Base-by-base conservation (phyloP, 352 stramenopile genomes). In the Globisporangium paroecandrum region DNA sequence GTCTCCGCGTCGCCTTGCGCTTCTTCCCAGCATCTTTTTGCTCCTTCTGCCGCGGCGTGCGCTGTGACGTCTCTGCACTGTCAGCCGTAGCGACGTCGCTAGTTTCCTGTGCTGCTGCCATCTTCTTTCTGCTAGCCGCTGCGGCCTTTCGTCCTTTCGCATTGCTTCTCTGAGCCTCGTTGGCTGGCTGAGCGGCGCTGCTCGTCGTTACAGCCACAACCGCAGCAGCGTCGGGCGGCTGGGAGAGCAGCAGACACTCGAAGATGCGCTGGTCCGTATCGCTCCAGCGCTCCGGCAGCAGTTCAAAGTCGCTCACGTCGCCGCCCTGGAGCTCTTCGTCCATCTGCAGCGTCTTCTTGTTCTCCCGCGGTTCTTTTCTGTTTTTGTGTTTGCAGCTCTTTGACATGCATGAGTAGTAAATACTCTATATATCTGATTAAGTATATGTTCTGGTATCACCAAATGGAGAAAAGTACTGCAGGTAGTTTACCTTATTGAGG, bases 201-300 rank as follows among this genome's bases (percentile, higher is more conserved):
- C 20, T 59, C 38, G 18, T n/a, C 22, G 59, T 22, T 25, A 18
- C 18, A 7, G 38, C 1, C 15, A 8, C 59, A 9, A 9, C 2
- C 18, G 22, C 18, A 27, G 38, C 22, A 27, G 38, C 22, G 8
- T 61, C 47, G 12, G 24, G 12, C 22, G 57, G 13, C 20, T 57
- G 49, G 24, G 70, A n/a, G 51, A 81, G 71, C 59, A 85, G 55
- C 54, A 85, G 58, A 18, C 55, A 78, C 69, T 85, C 77, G 34
- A 63, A 63, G 57, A 63, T 63, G 34, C 36, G 57, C 57, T 63
- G 57, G 34, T 63, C 57, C 6, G 36, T 63, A 12, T 63, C 32
- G 36, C 57, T 63, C 57, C 57, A 63, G 57, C 25, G 20, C 34
- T 63, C n/a, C 13, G 57, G 32, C 32, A 63, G 57, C 57, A 36